Base-by-base conservation (phyloP, 495 filamentous ascomycete species). In the Xylaria curta region DNA sequence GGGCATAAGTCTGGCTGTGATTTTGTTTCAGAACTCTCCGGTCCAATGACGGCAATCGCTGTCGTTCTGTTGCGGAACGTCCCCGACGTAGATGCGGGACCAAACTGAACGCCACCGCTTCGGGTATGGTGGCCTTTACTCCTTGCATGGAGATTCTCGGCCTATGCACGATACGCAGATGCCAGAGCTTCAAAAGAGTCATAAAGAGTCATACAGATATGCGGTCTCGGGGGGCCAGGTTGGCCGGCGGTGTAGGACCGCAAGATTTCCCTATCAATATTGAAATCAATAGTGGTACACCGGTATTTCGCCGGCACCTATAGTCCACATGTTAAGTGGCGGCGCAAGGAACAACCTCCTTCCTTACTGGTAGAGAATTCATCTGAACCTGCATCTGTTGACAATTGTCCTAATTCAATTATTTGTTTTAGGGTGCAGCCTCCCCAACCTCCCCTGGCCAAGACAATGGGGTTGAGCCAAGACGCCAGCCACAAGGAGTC, bases 161-260 rank as follows among this genome's bases (percentile, higher is more conserved):
- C 62, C 28, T 38, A 66, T 66, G 69, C 69, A 60, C 46, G 17
- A 64, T 54, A n/a, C 9, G 44, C 46, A 53, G 38, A 56, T 33
- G 59, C 15, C 59, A 54, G 68, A 24, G 26, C 36, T 47, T 63
- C 49, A 24, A 70, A 64, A 64, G 46, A 64, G 47, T 64, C 59
- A 64, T 70, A 70, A 64, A 64, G 46, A 64, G 47, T 64, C 59
- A 64, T 70, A 70, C 68, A 28, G 8, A 38, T 51, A 63, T 70
- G 68, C 68, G 40, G n/a, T 64, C 44, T 31, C 17, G 47, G 33
- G 46, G 56, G 59, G 59, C 33, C 59, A 63, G 10, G 56, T 44
- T 60, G 47, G 68, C 68, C 68, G 47, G 68, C 68, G 68, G 68
- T 70, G 68, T 70, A 64, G 60, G 56, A 33, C 13, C 36, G 44